Evolutionary conservation across 768 basidiomycete genomes (phyloP).

Genomic region (Termitomyces sp.): DNA sequence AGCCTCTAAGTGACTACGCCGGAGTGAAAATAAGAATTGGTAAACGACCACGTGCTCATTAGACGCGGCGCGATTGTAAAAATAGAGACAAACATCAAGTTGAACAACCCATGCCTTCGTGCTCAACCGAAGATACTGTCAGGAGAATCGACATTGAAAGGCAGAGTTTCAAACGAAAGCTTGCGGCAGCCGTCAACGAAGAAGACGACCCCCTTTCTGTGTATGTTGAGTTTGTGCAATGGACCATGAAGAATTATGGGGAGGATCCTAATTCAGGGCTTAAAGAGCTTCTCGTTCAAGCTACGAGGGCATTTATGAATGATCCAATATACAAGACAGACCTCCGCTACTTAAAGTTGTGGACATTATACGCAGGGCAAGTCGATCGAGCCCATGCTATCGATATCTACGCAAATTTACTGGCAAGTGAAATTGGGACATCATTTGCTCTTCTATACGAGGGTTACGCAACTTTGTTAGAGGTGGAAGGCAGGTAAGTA

Average conservation of each 20-base stretch:
- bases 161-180: constrained; percentile 27
- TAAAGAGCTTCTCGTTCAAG: constrained; percentile 75
- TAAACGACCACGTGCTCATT: constrained; percentile 10
- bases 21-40: too few relatives aligned
- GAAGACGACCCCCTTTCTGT: constrained; percentile 85
- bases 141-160: constrained; percentile 25
- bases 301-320: constrained; percentile 72
- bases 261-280: constrained; percentile 68
- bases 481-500: constrained; percentile 66
- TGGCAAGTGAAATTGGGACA: constrained; percentile 70
- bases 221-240: constrained; percentile 84
- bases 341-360: constrained; percentile 85
- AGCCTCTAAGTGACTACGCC: too few relatives aligned
- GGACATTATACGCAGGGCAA: constrained; percentile 82
- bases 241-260: constrained; percentile 78
- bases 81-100: constrained; percentile 10
- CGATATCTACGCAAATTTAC: constrained; percentile 65
- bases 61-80: constrained; percentile 15
- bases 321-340: constrained; percentile 86
- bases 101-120: constrained; percentile 13
- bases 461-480: constrained; percentile 80
- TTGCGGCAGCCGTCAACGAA: constrained; percentile 53
- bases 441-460: constrained; percentile 81
- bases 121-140: constrained; percentile 12
- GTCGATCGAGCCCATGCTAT: constrained; percentile 67